Evolutionary conservation across 352 stramenopile species (phyloP).

Genomic region (Globisporangium camurandrum): DNA sequence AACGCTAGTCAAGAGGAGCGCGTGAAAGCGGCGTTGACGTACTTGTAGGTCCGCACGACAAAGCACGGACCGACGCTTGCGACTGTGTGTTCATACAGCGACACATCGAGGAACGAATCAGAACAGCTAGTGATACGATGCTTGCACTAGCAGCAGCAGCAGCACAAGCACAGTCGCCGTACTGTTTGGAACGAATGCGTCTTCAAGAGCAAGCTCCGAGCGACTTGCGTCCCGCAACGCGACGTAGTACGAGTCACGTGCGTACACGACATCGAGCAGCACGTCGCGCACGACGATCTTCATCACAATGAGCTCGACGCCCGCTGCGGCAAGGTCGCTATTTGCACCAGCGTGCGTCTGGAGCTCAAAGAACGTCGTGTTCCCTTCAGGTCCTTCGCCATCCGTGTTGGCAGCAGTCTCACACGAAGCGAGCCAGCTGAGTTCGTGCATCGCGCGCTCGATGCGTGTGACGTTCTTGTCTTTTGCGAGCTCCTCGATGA

Average conservation of each 20-base stretch:
- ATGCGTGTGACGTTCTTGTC: slow-evolving; percentile 42
- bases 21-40: background rate
- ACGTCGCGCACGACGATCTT: slow-evolving; percentile 61
- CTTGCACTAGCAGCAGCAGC: background rate
- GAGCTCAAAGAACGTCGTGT: slow-evolving; percentile 60
- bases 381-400: slow-evolving; percentile 4
- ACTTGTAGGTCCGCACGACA: slow-evolving; percentile 45
- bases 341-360: slow-evolving; percentile 45
- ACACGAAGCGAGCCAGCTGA: slow-evolving; percentile 53
- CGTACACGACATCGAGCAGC: slow-evolving; percentile 53
- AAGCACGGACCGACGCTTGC: slow-evolving; percentile 43
- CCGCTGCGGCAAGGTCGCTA: slow-evolving; percentile 20
- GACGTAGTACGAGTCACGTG: slow-evolving; percentile 52
- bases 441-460: slow-evolving; percentile 27
- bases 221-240: slow-evolving; percentile 37
- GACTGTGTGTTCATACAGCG: no score
- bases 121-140: no score
- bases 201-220: slow-evolving; percentile 46
- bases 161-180: background rate
- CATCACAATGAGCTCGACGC: slow-evolving; percentile 52
- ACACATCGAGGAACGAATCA: no score
- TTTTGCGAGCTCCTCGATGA: slow-evolving; percentile 63
- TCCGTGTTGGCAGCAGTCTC: background rate
- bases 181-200: slow-evolving; percentile 58
- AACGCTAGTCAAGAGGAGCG: slow-evolving; percentile 1